A percentile compares a stretch with the other conserved stretches of the same genome.
phyloP scores from a whole-genome alignment of 257 asterid species.

The Orobanche coerulescens region DNA sequence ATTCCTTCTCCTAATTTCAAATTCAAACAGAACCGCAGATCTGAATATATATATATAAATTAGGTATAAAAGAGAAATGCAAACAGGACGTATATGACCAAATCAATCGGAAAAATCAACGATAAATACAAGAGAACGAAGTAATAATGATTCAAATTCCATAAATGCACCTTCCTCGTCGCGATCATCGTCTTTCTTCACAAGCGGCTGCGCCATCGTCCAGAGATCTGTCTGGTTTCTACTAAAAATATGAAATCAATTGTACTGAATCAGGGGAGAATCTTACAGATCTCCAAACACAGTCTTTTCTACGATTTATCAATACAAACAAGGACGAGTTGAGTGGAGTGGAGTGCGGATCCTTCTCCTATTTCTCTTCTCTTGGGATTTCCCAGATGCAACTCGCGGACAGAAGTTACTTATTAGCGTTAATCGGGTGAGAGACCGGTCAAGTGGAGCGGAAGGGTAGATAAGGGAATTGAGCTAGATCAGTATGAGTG shows the following conservation, averaged over 20 bases:
- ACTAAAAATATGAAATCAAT: conserved; percentile 13
- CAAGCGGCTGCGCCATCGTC: conserved; percentile 58
- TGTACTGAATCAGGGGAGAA: conserved; percentile 9
- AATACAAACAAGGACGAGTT: background rate
- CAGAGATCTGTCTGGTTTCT: conserved; percentile 39
- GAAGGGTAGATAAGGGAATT: conserved; percentile 18
- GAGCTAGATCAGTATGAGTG: too few relatives aligned
- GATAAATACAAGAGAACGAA: background rate
- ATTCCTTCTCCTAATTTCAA: conserved; percentile 3
- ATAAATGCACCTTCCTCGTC: conserved; percentile 54
- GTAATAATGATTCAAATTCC: conserved; percentile 2
- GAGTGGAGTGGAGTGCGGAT: conserved; percentile 22
- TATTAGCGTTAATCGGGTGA: conserved; percentile 5
- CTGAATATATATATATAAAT: conserved; percentile 23
- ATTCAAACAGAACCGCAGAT: conserved; percentile 27
- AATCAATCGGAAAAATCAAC: conserved; percentile 11
- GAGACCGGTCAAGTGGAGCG: conserved; percentile 10
- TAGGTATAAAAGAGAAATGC: conserved; percentile 10
- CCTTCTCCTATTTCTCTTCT: conserved; percentile 19
- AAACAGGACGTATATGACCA: background rate
- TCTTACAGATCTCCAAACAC: conserved; percentile 25
- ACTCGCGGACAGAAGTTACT: conserved; percentile 22
- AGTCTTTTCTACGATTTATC: background rate
- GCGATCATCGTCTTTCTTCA: conserved; percentile 68
- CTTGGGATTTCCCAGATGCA: conserved; percentile 1